Conservation (phyloP, 768 basidiomycete genomes). For the Mycena maculata region DNA sequence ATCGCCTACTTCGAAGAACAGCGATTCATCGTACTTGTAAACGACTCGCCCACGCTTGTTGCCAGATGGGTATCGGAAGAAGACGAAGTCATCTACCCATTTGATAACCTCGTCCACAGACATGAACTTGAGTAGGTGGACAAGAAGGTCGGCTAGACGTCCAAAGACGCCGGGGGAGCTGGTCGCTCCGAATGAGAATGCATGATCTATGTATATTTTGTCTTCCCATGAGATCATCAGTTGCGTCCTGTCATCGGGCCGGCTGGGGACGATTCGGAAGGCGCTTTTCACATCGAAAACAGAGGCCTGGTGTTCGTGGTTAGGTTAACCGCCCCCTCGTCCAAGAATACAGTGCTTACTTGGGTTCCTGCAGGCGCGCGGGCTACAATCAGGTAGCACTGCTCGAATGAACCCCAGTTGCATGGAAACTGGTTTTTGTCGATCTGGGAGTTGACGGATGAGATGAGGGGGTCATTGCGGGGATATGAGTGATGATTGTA, state of each 20-base stretch:
- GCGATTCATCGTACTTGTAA: constrained; percentile 28
- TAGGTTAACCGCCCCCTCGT: background rate
- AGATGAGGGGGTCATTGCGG: background rate
- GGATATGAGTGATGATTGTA: constrained; percentile 37
- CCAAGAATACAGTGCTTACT: background rate
- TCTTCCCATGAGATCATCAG: constrained; percentile 1
- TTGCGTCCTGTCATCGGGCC: constrained; percentile 19
- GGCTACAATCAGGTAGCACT: constrained; percentile 1
- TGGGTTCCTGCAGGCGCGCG: constrained; percentile 19
- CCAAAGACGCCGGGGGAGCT: constrained; percentile 35
- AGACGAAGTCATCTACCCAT: constrained; percentile 42
- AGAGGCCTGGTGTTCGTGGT: background rate
- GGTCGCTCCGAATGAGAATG: constrained; percentile 24
- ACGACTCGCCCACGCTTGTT: background rate
- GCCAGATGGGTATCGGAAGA: constrained; percentile 30
- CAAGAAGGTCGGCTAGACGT: constrained; percentile 31
- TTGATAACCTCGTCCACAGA: constrained; percentile 28
- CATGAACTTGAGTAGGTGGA: constrained; percentile 15
- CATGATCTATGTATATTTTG: constrained; percentile 31
- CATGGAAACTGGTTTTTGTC: too few relatives aligned
- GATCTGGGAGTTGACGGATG: too few relatives aligned
- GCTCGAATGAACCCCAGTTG: too few relatives aligned
- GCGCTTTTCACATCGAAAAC: constrained; percentile 34
- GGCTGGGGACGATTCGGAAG: constrained; percentile 15
- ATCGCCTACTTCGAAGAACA: constrained; percentile 28